Percentiles rank a stretch among this genome's conserved stretches.
Conservation (phyloP, 1,284 basidiomycete genomes). For the Sanghuangporus sanghuang region DNA sequence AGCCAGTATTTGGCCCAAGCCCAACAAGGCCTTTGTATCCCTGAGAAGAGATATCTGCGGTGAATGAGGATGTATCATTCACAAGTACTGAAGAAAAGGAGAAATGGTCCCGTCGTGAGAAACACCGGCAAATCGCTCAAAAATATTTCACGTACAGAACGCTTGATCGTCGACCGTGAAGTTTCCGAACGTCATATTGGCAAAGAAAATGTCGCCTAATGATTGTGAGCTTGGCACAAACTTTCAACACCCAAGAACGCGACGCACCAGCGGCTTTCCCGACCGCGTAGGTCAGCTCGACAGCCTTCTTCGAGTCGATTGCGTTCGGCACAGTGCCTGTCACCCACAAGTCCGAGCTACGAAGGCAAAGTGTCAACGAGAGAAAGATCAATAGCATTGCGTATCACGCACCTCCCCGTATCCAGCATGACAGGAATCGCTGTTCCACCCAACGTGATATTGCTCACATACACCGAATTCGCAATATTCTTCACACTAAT, state of each 20-base stretch:
- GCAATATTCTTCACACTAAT: constrained; percentile 51
- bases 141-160: constrained; percentile 47
- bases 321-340: constrained; percentile 41
- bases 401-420: constrained; percentile 32
- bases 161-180: constrained; percentile 61
- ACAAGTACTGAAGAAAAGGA: constrained; percentile 49
- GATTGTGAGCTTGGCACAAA: not conserved
- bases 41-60: constrained; percentile 50
- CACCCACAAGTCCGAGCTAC: constrained; percentile 65
- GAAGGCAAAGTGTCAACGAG: not conserved
- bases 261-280: constrained; percentile 53
- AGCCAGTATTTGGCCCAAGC: constrained; percentile 69
- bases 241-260: not conserved
- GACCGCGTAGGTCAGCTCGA: constrained; percentile 62
- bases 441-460: constrained; percentile 49
- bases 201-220: constrained; percentile 56
- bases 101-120: not conserved
- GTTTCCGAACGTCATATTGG: constrained; percentile 49
- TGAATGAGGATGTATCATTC: constrained; percentile 58
- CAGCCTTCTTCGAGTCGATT: constrained; percentile 49
- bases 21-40: constrained; percentile 70
- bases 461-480: constrained; percentile 55
- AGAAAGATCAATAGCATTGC: not conserved
- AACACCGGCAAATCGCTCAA: not conserved
- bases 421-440: constrained; percentile 45